phyloP scores from a whole-genome alignment of 106 monocot species.

The Alisma plantagoaquatica region DNA sequence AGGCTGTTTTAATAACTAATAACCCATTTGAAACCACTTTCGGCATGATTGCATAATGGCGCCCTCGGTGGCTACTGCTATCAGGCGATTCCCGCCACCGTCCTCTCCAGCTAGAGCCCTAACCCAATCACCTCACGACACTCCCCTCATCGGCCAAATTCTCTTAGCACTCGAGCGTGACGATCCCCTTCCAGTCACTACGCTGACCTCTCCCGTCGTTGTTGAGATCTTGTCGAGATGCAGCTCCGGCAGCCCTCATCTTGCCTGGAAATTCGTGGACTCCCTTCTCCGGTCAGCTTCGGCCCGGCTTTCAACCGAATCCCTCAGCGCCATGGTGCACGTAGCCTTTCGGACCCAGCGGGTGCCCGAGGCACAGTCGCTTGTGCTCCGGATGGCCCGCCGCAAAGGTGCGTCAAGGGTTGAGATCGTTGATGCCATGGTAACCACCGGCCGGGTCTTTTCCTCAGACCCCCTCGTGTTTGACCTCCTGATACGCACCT shows the following conservation, averaged over 20 bases:
- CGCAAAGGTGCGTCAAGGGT: constrained; percentile 41
- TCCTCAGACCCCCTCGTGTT: constrained; percentile 24
- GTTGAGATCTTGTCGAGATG: constrained; percentile 22
- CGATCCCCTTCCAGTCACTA: not conserved
- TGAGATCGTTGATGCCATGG: constrained; percentile 38
- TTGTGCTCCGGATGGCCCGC: constrained; percentile 67
- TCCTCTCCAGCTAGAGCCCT: not conserved
- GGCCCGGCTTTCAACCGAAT: constrained; percentile 22
- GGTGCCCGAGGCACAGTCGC: constrained; percentile 47
- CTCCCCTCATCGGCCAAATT: constrained; percentile 7
- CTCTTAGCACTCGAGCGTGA: constrained; percentile 16
- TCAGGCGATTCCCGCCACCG: not conserved
- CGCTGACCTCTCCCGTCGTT: constrained; percentile 12
- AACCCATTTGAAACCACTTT: no score
- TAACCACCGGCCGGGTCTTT: constrained; percentile 9
- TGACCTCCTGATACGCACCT: constrained; percentile 76
- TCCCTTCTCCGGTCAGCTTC: constrained; percentile 8
- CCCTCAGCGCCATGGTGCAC: constrained; percentile 49
- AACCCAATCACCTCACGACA: not conserved
- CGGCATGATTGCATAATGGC: no score
- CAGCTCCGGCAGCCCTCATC: not conserved
- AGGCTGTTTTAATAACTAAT: no score
- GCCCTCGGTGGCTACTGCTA: no score
- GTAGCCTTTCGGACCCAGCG: constrained; percentile 22
- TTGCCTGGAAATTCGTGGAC: constrained; percentile 23